Percentiles rank a stretch among this genome's conserved stretches.
Conservation (phyloP, 1,284 basidiomycete species). For the Cerioporus squamosus region DNA sequence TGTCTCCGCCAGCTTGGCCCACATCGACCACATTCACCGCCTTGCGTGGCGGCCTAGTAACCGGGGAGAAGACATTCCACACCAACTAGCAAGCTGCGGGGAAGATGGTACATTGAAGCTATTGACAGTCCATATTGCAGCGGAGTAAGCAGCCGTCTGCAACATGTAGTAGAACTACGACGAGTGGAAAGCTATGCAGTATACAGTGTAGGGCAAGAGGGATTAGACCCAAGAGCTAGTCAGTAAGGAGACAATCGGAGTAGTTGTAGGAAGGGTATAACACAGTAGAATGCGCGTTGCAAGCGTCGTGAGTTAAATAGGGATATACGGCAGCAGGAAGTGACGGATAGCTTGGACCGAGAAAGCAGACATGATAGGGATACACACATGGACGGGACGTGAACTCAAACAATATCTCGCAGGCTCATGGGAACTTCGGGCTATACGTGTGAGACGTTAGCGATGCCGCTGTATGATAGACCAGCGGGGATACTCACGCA, state of each 20-base stretch:
- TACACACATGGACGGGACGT: conserved; percentile 64
- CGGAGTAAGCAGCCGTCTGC: conserved; percentile 41
- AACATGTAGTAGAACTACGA: conserved; percentile 43
- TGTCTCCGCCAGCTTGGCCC: conserved; percentile 52
- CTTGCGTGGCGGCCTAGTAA: conserved; percentile 64
- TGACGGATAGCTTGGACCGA: conserved; percentile 39
- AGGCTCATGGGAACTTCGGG: conserved; percentile 88
- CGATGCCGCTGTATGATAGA: neutral
- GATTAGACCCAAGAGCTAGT: conserved; percentile 48
- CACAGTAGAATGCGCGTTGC: conserved; percentile 45
- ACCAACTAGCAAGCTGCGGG: conserved; percentile 60
- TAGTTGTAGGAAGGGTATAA: conserved; percentile 67
- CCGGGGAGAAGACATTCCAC: conserved; percentile 13
- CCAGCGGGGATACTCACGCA: conserved; percentile 60
- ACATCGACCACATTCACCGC: conserved; percentile 71
- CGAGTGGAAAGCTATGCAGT: conserved; percentile 55
- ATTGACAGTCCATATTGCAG: conserved; percentile 53
- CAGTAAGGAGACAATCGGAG: conserved; percentile 72
- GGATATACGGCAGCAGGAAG: conserved; percentile 37
- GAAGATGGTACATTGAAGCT: conserved; percentile 84
- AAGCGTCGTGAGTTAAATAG: conserved; percentile 47
- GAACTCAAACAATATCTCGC: conserved; percentile 79
- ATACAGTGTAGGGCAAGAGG: conserved; percentile 67
- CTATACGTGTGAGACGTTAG: conserved; percentile 42
- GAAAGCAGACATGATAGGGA: conserved; percentile 65